Base-by-base conservation (phyloP, 371 early-diverging fungal species). In the Dinochytrium kinnereticum region DNA sequence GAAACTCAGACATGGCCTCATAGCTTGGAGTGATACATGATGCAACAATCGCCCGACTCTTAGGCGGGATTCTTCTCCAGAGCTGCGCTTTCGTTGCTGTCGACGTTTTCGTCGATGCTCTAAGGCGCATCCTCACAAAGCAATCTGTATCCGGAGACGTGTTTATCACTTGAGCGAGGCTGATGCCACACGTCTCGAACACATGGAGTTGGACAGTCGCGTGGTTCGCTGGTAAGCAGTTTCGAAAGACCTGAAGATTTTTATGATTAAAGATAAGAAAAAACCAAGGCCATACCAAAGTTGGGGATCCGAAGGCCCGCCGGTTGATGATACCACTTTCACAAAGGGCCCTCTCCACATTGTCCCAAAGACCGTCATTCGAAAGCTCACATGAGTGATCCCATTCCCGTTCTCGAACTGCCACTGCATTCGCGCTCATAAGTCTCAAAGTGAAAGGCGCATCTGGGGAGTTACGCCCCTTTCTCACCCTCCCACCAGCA, bases 371-470 rank as follows among this genome's bases (percentile, higher is more conserved):
- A 49, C 50, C 39, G 51, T 59, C 74, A 7, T 7, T 19, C 1
- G 38, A 34, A 30, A 24, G 7, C 19, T 38, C 49, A 15, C 26
- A 49, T 2, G 13, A 26, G 31, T 28, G 1, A 24, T n/a, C 34
- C n/a, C 1, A 15, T 3, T 37, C n/a, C 36, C 57, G 17, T 38
- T 72, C 49, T 30, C 70, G 69, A 19, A 38, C 61, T 1, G 57
- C 61, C 0, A 74, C 65, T 21, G 64, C 21, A 64, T 74, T 69
- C 17, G 75, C 69, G 33, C 70, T 69, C 64, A 74, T 37, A 24
- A 74, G 15, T 19, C 75, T 21, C 1, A 74, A 36, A 37, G 65
- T 70, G 34, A 74, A 74, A 24, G 69, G 69, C 30, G 69, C 64
- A 1, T 65, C 64, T 5, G 3, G 15, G 31, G 50, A 26, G 15